Conservation (phyloP, 768 basidiomycete species). For the Chiua virens region DNA sequence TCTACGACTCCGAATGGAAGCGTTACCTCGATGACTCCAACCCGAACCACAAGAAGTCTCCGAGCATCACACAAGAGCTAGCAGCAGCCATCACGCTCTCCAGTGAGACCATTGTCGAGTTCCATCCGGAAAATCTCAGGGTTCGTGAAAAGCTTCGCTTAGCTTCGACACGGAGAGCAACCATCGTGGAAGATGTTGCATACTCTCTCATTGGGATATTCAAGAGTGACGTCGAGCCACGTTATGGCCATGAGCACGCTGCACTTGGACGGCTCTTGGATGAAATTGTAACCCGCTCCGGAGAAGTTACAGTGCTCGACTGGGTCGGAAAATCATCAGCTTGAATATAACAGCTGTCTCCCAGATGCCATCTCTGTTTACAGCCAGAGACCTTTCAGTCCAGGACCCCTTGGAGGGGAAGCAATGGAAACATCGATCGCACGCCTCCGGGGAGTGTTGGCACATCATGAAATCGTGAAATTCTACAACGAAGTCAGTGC, state of each 20-base stretch:
- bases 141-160: constrained; percentile 10
- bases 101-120: background rate
- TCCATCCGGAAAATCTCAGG: constrained; percentile 5
- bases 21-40: constrained; percentile 5
- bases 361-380: constrained; percentile 1
- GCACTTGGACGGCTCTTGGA: constrained; percentile 15
- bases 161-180: constrained; percentile 10
- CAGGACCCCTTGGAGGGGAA: background rate
- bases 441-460: background rate
- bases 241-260: constrained; percentile 6
- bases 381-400: background rate
- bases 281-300: constrained; percentile 8
- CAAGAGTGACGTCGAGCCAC: constrained; percentile 3
- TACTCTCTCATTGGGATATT: constrained; percentile 12
- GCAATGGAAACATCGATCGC: background rate
- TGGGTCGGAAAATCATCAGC: constrained; percentile 12
- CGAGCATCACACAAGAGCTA: constrained; percentile 10
- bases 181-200: constrained; percentile 8
- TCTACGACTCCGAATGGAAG: constrained; percentile 9
- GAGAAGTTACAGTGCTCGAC: constrained; percentile 5
- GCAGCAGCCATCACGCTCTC: constrained; percentile 4
- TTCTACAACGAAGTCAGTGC: background rate
- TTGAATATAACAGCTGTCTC: constrained; percentile 15
- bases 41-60: constrained; percentile 10
- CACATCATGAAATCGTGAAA: background rate